These are phyloP conservation scores for Vicia faba DNA, from an alignment of 306 rosid genomes.

Conservation along the genomic window DNA sequence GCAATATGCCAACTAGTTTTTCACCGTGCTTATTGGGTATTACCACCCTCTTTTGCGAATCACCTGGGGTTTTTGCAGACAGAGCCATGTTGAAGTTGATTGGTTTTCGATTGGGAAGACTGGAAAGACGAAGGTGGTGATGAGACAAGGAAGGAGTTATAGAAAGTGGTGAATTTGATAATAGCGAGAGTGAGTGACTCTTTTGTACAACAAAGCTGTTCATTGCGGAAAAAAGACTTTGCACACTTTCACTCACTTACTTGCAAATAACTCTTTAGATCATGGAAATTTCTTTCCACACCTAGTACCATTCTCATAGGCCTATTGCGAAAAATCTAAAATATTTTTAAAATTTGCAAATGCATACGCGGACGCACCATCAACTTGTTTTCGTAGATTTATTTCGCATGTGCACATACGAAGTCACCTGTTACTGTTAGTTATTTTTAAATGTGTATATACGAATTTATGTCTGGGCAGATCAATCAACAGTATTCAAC, in stretches of 20 bases:
- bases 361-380: no score
- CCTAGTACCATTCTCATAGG: no score
- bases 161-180: conserved; percentile 29
- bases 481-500: no score
- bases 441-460: no score
- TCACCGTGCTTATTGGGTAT: conserved; percentile 70
- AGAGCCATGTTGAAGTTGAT: conserved; percentile 38
- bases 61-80: conserved; percentile 41
- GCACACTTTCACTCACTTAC: neutral
- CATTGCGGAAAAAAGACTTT: conserved; percentile 23
- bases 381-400: no score
- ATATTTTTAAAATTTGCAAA: no score
- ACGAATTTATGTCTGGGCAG: no score
- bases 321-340: no score
- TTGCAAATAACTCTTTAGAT: neutral
- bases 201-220: conserved; percentile 34
- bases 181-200: conserved; percentile 13
- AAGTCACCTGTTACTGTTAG: no score
- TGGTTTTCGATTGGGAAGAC: conserved; percentile 17
- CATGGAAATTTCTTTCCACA: no score
- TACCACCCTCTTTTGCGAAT: conserved; percentile 51
- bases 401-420: no score
- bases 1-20: conserved; percentile 72
- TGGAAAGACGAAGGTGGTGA: conserved; percentile 34
- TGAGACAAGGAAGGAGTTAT: conserved; percentile 6